phyloP scores from a whole-genome alignment of 257 asterid species.

The Cruciata laevipes region DNA sequence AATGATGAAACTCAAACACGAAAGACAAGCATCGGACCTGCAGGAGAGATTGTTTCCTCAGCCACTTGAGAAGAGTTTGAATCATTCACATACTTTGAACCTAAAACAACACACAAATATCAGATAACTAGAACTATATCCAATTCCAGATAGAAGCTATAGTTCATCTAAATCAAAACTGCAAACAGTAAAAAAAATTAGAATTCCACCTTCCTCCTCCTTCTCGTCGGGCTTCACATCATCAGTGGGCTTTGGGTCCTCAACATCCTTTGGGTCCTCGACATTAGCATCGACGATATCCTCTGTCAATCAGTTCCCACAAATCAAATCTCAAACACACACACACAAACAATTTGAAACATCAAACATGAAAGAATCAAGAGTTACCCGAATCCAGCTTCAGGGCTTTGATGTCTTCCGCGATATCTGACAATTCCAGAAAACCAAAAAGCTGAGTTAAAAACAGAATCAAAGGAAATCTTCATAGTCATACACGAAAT shows the following conservation, averaged over 20 bases:
- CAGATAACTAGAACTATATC: background rate
- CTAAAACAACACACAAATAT: conserved; percentile 12
- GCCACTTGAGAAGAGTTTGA: conserved; percentile 18
- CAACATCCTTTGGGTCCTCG: conserved; percentile 19
- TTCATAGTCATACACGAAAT: background rate
- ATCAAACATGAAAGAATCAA: background rate
- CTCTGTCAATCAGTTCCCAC: conserved; percentile 18
- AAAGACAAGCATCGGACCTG: conserved; percentile 23
- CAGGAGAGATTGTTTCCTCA: conserved; percentile 27
- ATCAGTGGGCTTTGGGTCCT: background rate
- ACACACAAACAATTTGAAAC: background rate
- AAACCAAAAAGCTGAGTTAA: background rate
- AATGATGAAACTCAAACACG: too few species aligned
- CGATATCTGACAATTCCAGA: conserved; percentile 43
- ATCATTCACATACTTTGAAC: conserved; percentile 15
- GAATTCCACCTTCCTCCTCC: conserved; percentile 26
- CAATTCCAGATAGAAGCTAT: too few species aligned
- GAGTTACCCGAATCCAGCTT: conserved; percentile 80
- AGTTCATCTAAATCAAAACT: background rate
- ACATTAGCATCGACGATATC: conserved; percentile 13
- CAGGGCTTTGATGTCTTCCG: conserved; percentile 80
- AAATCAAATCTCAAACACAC: background rate
- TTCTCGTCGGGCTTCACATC: conserved; percentile 24
- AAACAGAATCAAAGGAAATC: background rate
- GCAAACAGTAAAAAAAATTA: background rate